A percentile compares a stretch with the other conserved stretches of the same genome.
Evolutionary conservation across 2,329 filamentous ascomycete species (phyloP).

Genomic region (Ambrosiella beaveri): DNA sequence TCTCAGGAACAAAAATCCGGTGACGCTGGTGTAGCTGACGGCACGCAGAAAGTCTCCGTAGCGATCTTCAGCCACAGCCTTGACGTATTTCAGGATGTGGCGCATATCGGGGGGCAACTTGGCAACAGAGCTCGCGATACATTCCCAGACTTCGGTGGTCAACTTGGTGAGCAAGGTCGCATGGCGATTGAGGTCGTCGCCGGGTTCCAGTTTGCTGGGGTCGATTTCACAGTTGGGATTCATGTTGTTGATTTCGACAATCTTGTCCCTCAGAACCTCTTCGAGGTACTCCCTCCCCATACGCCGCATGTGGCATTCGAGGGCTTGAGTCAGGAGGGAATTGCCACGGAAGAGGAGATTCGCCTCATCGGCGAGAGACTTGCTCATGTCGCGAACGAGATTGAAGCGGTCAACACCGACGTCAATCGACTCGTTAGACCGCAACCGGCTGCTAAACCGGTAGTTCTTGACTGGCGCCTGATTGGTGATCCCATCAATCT

Average conservation of each 20-base stretch:
- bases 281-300: constrained; percentile 86
- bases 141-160: constrained; percentile 72
- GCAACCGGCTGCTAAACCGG: constrained; percentile 53
- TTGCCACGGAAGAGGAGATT: constrained; percentile 93
- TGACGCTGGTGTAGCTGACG: constrained; percentile 84
- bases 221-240: constrained; percentile 93
- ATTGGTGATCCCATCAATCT: constrained; percentile 83
- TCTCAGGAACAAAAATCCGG: constrained; percentile 81
- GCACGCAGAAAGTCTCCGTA: constrained; percentile 85
- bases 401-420: constrained; percentile 49
- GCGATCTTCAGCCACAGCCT: constrained; percentile 81
- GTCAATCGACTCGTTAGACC: constrained; percentile 51
- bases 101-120: constrained; percentile 68
- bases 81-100: constrained; percentile 75
- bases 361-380: constrained; percentile 67
- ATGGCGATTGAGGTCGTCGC: constrained; percentile 62
- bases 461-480: constrained; percentile 59
- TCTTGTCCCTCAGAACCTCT: constrained; percentile 68
- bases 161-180: constrained; percentile 62
- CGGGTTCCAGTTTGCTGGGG: constrained; percentile 52
- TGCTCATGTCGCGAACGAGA: constrained; percentile 60
- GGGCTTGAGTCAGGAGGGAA: constrained; percentile 76
- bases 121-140: constrained; percentile 56
- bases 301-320: constrained; percentile 91
- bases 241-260: constrained; percentile 75